Evolutionary conservation across 192 early-diverging fungal species (phyloP), one percentile per base, ranked within the genome.

Genomic region (Pilaira anomala): DNA sequence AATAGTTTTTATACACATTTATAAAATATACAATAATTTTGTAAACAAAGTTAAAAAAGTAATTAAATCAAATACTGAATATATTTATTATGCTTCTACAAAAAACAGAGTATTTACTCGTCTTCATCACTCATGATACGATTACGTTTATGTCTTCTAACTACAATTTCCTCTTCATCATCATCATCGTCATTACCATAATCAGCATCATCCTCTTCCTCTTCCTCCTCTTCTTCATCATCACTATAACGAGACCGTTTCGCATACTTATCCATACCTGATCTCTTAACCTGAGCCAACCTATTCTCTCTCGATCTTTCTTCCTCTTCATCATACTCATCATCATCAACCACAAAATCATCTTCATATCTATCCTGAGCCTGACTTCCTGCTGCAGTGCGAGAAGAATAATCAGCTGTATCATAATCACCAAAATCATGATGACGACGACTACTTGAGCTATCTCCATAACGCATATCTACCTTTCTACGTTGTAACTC

Each of bases 261-360:
- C 18, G 45, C 33, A 42, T 71, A 71, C 48, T 48, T 61, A 25
- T 75, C 65, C 59, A 69, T 71, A 3, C 68, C 65, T 14, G 44
- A 48, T 21, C 24, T 41, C 49, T 75, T 75, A 3, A 62, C 45
- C 12, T 63, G 52, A 7, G 41, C 45, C 8, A 75, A 48, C 54
- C 74, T 72, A 28, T 67, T 58, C 28, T 72, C 74, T 21, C 77
- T 48, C 24, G 54, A 60, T 26, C 62, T 42, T 42, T 80, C 77
- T 63, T 73, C 72, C 19, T 74, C 72, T 57, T 72, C 59, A 19
- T 74, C 69, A 36, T 75, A 60, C 9, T 69, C 69, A 49, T 84
- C 82, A 59, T 84, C 85, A 41, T 78, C 81, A 5, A 83, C 85
- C 29, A 85, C 79, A 63, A 80, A 80, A 4, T 78, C 80, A 12